phyloP scores from a whole-genome alignment of 2,329 filamentous ascomycete species.

The Pseudocercospora fuligena region DNA sequence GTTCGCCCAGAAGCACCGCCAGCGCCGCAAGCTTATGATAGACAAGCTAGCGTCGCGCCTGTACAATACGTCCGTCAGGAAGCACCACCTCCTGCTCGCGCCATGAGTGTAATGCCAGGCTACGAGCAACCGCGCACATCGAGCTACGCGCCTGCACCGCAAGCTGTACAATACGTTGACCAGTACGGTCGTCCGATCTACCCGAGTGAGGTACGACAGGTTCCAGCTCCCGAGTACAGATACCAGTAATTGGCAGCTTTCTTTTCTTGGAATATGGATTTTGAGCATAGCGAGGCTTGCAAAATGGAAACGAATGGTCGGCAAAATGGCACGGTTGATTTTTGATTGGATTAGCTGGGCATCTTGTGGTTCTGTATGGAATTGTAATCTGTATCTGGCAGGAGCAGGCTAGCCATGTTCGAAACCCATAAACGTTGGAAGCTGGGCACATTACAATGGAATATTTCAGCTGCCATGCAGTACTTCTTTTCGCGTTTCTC shows the following conservation, averaged over 20 bases:
- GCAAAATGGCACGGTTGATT: background rate
- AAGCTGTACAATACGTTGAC: conserved; percentile 47
- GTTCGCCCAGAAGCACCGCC: conserved; percentile 60
- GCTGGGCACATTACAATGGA: background rate
- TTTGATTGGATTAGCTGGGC: conserved; percentile 1
- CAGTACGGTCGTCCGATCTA: conserved; percentile 43
- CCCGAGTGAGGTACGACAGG: conserved; percentile 34
- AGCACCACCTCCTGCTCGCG: conserved; percentile 34
- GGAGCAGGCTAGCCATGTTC: background rate
- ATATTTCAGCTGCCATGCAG: background rate
- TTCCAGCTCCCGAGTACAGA: conserved; percentile 32
- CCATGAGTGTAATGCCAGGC: conserved; percentile 48
- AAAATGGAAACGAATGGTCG: background rate
- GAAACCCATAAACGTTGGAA: background rate
- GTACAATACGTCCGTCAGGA: conserved; percentile 42
- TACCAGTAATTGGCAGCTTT: conserved; percentile 29
- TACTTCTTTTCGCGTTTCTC: background rate
- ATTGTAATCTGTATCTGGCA: conserved; percentile 11
- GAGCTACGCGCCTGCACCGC: conserved; percentile 23
- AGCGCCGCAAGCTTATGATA: conserved; percentile 40
- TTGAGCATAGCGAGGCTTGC: conserved; percentile 12
- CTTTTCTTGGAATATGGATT: conserved; percentile 2
- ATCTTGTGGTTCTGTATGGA: conserved; percentile 5
- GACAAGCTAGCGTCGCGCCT: conserved; percentile 49
- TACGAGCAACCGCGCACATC: conserved; percentile 32